phyloP scores from a whole-genome alignment of 805 yeast species.

The Starmerella riodocensis region DNA sequence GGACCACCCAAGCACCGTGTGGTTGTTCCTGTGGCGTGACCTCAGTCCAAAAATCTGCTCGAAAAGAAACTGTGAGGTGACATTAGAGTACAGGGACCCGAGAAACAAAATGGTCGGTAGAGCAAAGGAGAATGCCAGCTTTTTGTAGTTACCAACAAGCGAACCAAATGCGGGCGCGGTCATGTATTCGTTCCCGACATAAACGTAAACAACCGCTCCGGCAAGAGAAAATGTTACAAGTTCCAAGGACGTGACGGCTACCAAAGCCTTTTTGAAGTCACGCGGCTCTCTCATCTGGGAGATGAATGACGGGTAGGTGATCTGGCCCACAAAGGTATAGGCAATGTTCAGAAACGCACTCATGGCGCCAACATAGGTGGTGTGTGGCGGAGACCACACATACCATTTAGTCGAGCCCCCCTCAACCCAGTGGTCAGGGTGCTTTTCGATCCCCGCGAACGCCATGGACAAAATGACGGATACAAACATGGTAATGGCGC shows the following conservation, averaged over 20 bases:
- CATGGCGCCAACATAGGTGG: conserved; percentile 44
- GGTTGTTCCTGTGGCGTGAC: conserved; percentile 35
- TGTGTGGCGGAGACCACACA: conserved; percentile 40
- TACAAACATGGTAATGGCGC: conserved; percentile 45
- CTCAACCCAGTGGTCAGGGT: conserved; percentile 33
- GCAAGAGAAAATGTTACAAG: conserved; percentile 39
- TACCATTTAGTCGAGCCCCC: conserved; percentile 34
- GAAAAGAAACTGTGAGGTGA: conserved; percentile 41
- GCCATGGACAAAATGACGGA: conserved; percentile 41
- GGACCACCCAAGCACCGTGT: conserved; percentile 41
- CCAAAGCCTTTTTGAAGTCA: conserved; percentile 45
- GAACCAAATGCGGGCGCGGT: conserved; percentile 52
- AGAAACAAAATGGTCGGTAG: conserved; percentile 41
- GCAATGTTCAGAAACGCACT: conserved; percentile 45
- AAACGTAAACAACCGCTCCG: conserved; percentile 46
- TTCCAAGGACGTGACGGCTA: conserved; percentile 39
- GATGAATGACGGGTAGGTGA: conserved; percentile 49
- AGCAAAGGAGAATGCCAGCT: conserved; percentile 47
- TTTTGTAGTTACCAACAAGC: conserved; percentile 35
- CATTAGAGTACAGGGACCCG: conserved; percentile 44
- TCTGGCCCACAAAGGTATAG: conserved; percentile 52
- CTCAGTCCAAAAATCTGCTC: conserved; percentile 33
- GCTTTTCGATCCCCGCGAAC: conserved; percentile 41
- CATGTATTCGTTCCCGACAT: conserved; percentile 40
- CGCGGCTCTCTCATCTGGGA: conserved; percentile 45